Evolutionary conservation across 345 rosid species (phyloP), one percentile per base, ranked within the genome.

Genomic region (Sisymbrium altissimum): DNA sequence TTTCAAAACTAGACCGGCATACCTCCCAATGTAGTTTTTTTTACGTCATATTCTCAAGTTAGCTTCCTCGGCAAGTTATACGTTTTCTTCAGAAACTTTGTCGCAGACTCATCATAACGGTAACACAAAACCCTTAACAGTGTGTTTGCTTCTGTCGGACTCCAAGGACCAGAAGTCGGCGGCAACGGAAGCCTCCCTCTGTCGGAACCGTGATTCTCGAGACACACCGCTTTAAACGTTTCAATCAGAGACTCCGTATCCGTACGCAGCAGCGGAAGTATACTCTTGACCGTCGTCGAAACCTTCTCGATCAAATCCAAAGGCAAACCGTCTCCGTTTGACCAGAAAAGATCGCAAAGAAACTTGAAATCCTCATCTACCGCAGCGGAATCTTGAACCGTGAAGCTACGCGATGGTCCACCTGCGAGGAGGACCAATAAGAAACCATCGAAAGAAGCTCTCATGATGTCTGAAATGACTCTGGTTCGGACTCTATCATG

Each of bases 381-480:
- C 0, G 82, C 70, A 23, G 78, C 83, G 10, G 87, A 88, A 69
- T 95, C 97, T 77, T 81, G 92, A 52, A 60, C 55, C 12, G 84
- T 59, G 78, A 95, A 95, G 56, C 90, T 79, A 32, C 98, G 96
- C 4, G 85, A 80, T 27, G 99, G 96, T 41, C 98, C 98, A 67
- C 99, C 98, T 0, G 98, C 98, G 9, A 95, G 96, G 81, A 95
- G 80, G 73, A 92, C 96, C 29, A 95, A 66, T 73, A 90, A 72
- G 65, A 95, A 86, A 43, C 99, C 97, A 17, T 92, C 99, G 18
- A 88, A 92, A 63, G 99, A 95, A 76, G 99, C 98, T 82, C 84
- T 88, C 99, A 92, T 92, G 58, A 92, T 68, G 75, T 90, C 96
- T 12, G 97, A 81, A 68, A 95, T 83, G 32, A 86, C 85, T 17